Percentiles rank a stretch among this genome's conserved stretches.
Evolutionary conservation across 208 protist species (phyloP).

Genomic region (Leishmania gerbilli): DNA sequence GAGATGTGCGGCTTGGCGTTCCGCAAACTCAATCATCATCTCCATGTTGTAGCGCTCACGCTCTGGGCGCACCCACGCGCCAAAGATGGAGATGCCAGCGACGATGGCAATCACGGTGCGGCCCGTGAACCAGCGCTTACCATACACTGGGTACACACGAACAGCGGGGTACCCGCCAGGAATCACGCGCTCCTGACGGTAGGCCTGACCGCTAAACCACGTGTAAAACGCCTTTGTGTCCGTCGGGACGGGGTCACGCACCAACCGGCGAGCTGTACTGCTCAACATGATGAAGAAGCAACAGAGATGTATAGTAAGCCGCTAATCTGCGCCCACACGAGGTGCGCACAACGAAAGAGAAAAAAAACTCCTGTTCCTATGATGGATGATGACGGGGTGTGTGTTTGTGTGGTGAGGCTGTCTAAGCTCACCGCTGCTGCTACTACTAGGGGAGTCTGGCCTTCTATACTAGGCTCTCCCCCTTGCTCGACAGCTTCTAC

Average conservation of each 20-base stretch:
- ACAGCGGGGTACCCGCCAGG: constrained; percentile 87
- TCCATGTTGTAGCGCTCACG: constrained; percentile 91
- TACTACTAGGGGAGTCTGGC: neutral
- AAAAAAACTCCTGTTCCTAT: neutral
- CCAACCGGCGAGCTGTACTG: constrained; percentile 48
- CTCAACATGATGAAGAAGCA: constrained; percentile 48
- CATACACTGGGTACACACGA: constrained; percentile 89
- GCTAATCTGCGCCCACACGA: neutral
- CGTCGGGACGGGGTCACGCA: constrained; percentile 84
- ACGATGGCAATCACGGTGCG: constrained; percentile 86
- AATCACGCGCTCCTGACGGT: constrained; percentile 88
- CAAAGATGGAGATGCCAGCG: constrained; percentile 85
- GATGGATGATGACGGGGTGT: neutral
- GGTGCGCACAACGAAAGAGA: neutral
- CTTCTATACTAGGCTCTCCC: neutral
- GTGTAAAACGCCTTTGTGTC: constrained; percentile 91
- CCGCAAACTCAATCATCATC: constrained; percentile 87
- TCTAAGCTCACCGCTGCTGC: neutral
- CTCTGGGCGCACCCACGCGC: constrained; percentile 84
- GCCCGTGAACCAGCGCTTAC: constrained; percentile 90
- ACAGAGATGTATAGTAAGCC: neutral
- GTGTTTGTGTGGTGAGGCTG: neutral
- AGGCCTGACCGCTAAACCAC: constrained; percentile 90
- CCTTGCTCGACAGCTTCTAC: neutral
- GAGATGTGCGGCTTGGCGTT: constrained; percentile 79